Evolutionary conservation across 208 protist genomes (phyloP), one percentile per base, ranked within the genome.

Genomic region (Herpetomonas tarakana): DNA sequence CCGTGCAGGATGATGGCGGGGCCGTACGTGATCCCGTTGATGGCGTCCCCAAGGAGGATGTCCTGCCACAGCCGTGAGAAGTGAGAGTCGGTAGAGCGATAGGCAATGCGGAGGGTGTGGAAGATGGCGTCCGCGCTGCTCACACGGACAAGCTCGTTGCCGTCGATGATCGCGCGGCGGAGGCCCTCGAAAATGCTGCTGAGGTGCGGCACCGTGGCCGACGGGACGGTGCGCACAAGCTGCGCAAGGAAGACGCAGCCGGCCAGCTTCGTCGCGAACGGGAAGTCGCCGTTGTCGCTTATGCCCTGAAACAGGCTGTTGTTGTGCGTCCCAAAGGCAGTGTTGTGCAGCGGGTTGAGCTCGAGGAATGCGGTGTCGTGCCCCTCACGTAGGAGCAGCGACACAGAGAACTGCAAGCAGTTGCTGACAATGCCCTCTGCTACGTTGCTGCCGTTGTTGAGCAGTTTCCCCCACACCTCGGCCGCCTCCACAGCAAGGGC

Each of bases 161-260:
- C 54, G 69, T 89, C 79, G 21, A 76, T 65, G 11, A 93, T 54
- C 14, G 77, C 69, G 9, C 60, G 55, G 9, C 76, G 86, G 47
- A 95, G 65, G 25, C 79, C 76, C 51, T 83, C 77, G n/a, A 88
- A 29, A 35, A 93, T 81, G 31, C 51, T 62, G 28, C 78, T 67
- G 27, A 90, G 52, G 14, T 71, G 72, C 14, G 83, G 58, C 24
- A 81, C 76, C 11, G 86, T 73, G 28, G 71, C 62, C 9, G 81
- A 83, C n/a, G 86, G 89, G 19, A 86, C 85, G 39, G 68, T 65
- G 38, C 74, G 73, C 38, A 91, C 67, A 9, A 94, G 73, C 71
- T 94, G 80, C 24, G 68, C 71, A 22, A 94, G 74, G 47, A 94
- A 88, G 19, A 92, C 39, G 58, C 82, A 88, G 24, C 78, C 81